Percentiles rank a stretch among this genome's conserved stretches.
Conservation (phyloP, 2,329 filamentous ascomycete species). For the Arthrobotrys entomopaga region DNA sequence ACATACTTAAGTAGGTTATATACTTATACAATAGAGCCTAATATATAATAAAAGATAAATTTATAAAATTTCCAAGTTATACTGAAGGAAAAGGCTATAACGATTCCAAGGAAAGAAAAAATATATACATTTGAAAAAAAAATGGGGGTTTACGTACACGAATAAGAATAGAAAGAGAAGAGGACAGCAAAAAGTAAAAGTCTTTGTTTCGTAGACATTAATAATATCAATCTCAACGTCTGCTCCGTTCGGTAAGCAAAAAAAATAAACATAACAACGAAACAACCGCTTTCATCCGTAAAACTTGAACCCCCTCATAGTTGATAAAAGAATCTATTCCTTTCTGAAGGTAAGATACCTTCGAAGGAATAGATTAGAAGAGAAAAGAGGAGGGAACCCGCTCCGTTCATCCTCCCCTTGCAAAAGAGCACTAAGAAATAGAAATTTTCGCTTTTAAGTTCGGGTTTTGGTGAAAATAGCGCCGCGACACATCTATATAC, state of each 20-base stretch:
- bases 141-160: conserved; percentile 36
- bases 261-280: conserved; percentile 4
- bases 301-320: conserved; percentile 68
- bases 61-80: too few species aligned
- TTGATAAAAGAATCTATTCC: too few species aligned
- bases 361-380: too few species aligned
- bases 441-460: conserved; percentile 62
- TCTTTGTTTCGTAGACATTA: conserved; percentile 52
- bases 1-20: too few species aligned
- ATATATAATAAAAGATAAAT: neutral
- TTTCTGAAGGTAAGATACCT: too few species aligned
- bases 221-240: conserved; percentile 25
- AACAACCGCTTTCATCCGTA: neutral
- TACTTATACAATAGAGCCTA: too few species aligned
- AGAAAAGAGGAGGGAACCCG: neutral
- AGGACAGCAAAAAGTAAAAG: conserved; percentile 15
- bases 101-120: conserved; percentile 9
- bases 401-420: too few species aligned
- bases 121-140: conserved; percentile 47
- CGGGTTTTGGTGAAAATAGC: conserved; percentile 59
- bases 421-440: too few species aligned
- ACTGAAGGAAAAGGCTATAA: neutral
- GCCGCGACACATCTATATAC: conserved; percentile 48
- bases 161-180: conserved; percentile 4
- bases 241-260: neutral